Percentiles rank a stretch among this genome's conserved stretches.
These are phyloP conservation scores for Diplocarpon rosae DNA, from an alignment of 2,329 filamentous ascomycete species.

Conservation along the genomic window DNA sequence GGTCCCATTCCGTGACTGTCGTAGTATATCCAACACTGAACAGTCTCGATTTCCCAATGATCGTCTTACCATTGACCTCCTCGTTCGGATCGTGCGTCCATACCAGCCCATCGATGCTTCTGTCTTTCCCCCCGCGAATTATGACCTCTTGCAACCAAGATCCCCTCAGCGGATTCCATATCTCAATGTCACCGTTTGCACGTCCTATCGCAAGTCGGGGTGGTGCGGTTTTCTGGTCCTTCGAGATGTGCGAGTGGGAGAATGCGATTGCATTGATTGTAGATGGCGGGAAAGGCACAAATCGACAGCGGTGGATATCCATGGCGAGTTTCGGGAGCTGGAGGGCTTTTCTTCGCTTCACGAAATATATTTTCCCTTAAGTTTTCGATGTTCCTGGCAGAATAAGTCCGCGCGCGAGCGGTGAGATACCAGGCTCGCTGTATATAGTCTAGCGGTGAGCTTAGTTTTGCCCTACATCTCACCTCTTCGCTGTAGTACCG, in stretches of 20 bases:
- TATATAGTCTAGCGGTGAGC: not conserved
- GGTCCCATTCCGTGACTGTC: conserved; percentile 89
- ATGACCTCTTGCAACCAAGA: conserved; percentile 85
- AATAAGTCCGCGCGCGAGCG: not conserved
- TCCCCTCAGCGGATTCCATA: conserved; percentile 75
- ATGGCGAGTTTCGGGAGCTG: conserved; percentile 36
- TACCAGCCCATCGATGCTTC: conserved; percentile 79
- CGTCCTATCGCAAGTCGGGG: conserved; percentile 80
- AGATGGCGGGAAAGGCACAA: conserved; percentile 83
- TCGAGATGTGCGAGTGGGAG: conserved; percentile 55
- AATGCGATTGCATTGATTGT: conserved; percentile 93
- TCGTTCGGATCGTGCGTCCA: conserved; percentile 85
- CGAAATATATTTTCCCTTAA: conserved; percentile 3
- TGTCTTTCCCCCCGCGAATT: conserved; percentile 70
- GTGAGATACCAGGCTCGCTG: not conserved
- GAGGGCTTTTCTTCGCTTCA: not conserved
- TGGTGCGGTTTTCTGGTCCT: conserved; percentile 42
- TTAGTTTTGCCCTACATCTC: not conserved
- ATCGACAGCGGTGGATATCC: conserved; percentile 96
- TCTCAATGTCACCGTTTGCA: conserved; percentile 91
- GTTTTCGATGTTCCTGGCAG: conserved; percentile 4
- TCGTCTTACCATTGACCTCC: conserved; percentile 46
- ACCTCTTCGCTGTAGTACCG: not conserved
- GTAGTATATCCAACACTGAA: conserved; percentile 96
- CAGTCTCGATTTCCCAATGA: conserved; percentile 65